Evolutionary conservation across 2,329 filamentous ascomycete species (phyloP).

Genomic region (Cercospora sp.): DNA sequence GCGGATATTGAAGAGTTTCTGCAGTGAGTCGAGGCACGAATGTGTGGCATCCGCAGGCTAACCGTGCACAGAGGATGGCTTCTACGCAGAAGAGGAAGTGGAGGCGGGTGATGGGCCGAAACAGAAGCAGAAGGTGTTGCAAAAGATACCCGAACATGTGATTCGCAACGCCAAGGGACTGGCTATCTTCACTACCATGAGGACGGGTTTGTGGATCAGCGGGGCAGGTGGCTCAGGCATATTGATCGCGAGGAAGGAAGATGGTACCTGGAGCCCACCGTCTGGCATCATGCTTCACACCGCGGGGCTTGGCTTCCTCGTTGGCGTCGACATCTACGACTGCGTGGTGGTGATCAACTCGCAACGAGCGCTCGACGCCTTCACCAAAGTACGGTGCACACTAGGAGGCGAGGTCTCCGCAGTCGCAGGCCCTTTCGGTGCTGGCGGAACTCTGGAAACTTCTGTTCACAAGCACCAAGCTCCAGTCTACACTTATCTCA

Average conservation of each 20-base stretch:
- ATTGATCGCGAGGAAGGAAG: constrained; percentile 77
- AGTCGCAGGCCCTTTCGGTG: constrained; percentile 73
- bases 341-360: constrained; percentile 93
- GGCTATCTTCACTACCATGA: constrained; percentile 94
- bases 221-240: constrained; percentile 89
- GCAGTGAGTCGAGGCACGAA: constrained; percentile 59
- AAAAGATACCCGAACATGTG: constrained; percentile 82
- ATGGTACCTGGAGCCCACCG: constrained; percentile 88
- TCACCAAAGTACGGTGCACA: constrained; percentile 75
- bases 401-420: constrained; percentile 79
- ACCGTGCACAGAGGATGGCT: constrained; percentile 60
- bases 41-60: background rate
- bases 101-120: constrained; percentile 53
- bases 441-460: constrained; percentile 71
- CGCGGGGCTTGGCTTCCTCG: constrained; percentile 81
- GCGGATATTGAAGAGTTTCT: constrained; percentile 85
- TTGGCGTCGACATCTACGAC: constrained; percentile 93
- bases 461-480: constrained; percentile 67
- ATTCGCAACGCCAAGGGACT: constrained; percentile 87
- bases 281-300: constrained; percentile 91
- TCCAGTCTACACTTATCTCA: constrained; percentile 82
- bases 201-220: constrained; percentile 86
- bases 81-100: constrained; percentile 60
- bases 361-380: constrained; percentile 77
- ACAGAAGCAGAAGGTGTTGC: constrained; percentile 65